Conservation (phyloP, 305 asterid species). For the Striga hermonthica region DNA sequence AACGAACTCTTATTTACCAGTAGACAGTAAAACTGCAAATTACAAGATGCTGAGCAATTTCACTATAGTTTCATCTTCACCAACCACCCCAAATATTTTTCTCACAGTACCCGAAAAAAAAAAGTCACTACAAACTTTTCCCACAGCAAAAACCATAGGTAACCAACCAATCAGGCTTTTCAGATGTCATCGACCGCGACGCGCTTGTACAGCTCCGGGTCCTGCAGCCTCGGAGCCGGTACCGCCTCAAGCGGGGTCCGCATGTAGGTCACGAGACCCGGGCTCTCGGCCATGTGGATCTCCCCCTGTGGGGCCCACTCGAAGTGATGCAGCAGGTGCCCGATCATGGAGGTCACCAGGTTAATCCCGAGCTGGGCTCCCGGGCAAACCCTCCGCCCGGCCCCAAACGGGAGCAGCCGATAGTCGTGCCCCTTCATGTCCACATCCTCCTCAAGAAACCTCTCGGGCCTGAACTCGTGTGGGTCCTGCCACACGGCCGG, state of each 20-base stretch:
- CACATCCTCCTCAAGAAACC: constrained; percentile 61
- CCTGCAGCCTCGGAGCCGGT: constrained; percentile 48
- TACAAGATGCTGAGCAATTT: no score
- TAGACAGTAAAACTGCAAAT: no score
- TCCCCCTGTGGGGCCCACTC: constrained; percentile 52
- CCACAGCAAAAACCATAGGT: no score
- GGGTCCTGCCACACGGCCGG: constrained; percentile 55
- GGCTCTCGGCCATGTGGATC: constrained; percentile 57
- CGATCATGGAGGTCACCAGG: constrained; percentile 63
- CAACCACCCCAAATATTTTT: no score
- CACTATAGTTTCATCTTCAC: no score
- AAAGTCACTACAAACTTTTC: no score
- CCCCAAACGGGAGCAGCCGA: constrained; percentile 64
- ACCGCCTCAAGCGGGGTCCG: constrained; percentile 57
- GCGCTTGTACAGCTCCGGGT: constrained; percentile 40
- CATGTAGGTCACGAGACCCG: constrained; percentile 62
- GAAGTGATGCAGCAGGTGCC: constrained; percentile 63
- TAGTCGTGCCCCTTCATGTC: constrained; percentile 67
- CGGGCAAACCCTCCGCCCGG: constrained; percentile 64
- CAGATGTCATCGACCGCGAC: constrained; percentile 43
- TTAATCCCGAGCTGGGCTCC: constrained; percentile 66
- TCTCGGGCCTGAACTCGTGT: constrained; percentile 54
- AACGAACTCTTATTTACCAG: no score
- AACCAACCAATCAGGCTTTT: background rate
- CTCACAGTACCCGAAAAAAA: no score